Conservation (phyloP, 139 green algal genomes). For the Micractinium sp. region DNA sequence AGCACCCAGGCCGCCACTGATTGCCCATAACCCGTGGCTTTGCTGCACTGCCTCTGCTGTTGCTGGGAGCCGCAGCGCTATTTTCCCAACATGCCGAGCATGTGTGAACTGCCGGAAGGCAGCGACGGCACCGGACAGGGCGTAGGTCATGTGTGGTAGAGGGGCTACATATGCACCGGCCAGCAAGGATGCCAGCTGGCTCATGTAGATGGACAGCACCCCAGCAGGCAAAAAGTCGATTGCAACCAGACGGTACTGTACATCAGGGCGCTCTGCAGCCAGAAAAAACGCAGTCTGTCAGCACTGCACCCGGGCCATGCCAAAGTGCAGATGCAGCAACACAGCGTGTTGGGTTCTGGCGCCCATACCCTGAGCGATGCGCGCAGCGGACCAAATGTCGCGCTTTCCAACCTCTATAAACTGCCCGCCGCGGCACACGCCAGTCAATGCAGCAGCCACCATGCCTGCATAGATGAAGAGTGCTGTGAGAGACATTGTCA, state of each 20-base stretch:
- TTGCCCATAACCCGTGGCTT: neutral
- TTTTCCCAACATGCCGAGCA: constrained; percentile 82
- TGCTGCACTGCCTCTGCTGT: neutral
- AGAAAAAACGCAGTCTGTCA: no score
- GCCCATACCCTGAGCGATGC: constrained; percentile 36
- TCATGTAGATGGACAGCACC: constrained; percentile 47
- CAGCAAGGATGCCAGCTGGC: constrained; percentile 38
- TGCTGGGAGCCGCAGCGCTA: constrained; percentile 58
- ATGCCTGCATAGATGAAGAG: neutral
- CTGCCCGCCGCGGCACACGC: constrained; percentile 53
- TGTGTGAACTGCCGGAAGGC: constrained; percentile 82
- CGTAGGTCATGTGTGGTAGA: constrained; percentile 49
- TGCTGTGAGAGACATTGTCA: no score
- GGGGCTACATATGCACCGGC: constrained; percentile 49
- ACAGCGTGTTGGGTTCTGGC: no score
- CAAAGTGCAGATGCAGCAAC: no score
- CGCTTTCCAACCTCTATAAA: constrained; percentile 89
- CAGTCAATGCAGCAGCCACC: constrained; percentile 69
- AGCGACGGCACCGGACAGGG: constrained; percentile 42
- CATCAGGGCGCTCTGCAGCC: constrained; percentile 9
- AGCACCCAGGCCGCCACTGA: constrained; percentile 47
- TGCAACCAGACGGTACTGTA: neutral
- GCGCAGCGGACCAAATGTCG: constrained; percentile 75
- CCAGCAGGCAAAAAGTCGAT: constrained; percentile 67
- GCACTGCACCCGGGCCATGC: no score